A percentile compares a stretch with the other conserved stretches of the same genome.
Conservation (phyloP, 2,329 filamentous ascomycete genomes). For the Cercospora zeina region DNA sequence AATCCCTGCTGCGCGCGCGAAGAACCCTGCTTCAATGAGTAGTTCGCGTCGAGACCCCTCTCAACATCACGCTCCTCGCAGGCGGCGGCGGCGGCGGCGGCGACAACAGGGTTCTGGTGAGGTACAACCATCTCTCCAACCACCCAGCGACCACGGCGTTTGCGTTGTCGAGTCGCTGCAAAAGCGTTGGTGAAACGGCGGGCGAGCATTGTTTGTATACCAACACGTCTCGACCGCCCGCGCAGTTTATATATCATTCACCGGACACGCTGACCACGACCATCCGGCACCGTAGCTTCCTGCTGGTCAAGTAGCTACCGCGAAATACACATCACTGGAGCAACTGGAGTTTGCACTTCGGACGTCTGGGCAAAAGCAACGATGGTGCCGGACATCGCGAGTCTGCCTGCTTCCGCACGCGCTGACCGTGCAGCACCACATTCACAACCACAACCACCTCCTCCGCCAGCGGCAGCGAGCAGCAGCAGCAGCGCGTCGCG, state of each 20-base stretch:
- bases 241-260: conserved; percentile 1
- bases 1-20: neutral
- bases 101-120: neutral
- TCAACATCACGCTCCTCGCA: conserved; percentile 3
- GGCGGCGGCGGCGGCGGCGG: neutral
- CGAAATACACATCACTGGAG: neutral
- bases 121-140: conserved; percentile 6
- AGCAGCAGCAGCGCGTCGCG: conserved; percentile 25
- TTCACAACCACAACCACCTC: neutral
- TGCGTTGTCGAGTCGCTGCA: neutral
- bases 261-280: neutral
- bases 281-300: neutral
- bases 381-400: conserved; percentile 12
- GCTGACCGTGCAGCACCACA: neutral
- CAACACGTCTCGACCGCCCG: neutral
- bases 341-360: neutral
- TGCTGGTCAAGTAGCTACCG: conserved; percentile 2
- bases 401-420: conserved; percentile 1
- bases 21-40: neutral
- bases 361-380: neutral
- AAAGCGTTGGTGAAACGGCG: neutral
- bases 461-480: neutral
- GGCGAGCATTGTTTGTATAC: neutral
- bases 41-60: conserved; percentile 3
- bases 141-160: conserved; percentile 2